Evolutionary conservation across 2,329 filamentous ascomycete species (phyloP).

Genomic region (Piedraia hortae): DNA sequence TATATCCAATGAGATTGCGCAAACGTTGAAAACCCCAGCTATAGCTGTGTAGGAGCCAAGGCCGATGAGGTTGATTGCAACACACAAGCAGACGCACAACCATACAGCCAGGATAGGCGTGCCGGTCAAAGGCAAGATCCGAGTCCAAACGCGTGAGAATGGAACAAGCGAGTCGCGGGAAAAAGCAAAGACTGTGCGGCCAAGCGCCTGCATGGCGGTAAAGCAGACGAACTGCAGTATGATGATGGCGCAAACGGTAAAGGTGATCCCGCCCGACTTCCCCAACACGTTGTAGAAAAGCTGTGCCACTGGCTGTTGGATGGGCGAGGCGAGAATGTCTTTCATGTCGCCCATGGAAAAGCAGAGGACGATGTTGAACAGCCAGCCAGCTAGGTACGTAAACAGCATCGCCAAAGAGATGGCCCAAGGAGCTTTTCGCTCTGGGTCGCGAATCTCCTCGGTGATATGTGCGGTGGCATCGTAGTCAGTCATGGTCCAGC

Average conservation of each 20-base stretch:
- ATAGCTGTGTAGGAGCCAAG: conserved; percentile 28
- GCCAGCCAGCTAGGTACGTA: conserved; percentile 27
- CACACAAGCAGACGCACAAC: conserved; percentile 26
- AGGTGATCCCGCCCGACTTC: conserved; percentile 25
- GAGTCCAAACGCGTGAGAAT: conserved; percentile 22
- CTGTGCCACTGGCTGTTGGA: conserved; percentile 27
- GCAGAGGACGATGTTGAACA: conserved; percentile 30
- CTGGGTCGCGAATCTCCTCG: conserved; percentile 25
- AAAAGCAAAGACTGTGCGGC: conserved; percentile 27
- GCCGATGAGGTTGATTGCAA: conserved; percentile 30
- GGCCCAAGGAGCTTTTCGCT: conserved; percentile 26
- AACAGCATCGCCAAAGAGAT: conserved; percentile 28
- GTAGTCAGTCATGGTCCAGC: conserved; percentile 33
- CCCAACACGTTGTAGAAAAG: conserved; percentile 31
- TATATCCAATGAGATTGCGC: conserved; percentile 27
- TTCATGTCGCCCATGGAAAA: conserved; percentile 27
- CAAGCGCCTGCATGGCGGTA: conserved; percentile 27
- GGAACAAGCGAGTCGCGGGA: conserved; percentile 25
- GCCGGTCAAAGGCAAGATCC: conserved; percentile 21
- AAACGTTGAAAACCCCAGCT: conserved; percentile 26
- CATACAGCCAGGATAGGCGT: conserved; percentile 28
- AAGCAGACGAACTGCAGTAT: conserved; percentile 32
- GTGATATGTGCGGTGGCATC: conserved; percentile 22
- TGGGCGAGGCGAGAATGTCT: conserved; percentile 18
- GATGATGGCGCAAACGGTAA: conserved; percentile 27